phyloP scores from a whole-genome alignment of 495 filamentous ascomycete species.

The Aspergillus cavernicola region DNA sequence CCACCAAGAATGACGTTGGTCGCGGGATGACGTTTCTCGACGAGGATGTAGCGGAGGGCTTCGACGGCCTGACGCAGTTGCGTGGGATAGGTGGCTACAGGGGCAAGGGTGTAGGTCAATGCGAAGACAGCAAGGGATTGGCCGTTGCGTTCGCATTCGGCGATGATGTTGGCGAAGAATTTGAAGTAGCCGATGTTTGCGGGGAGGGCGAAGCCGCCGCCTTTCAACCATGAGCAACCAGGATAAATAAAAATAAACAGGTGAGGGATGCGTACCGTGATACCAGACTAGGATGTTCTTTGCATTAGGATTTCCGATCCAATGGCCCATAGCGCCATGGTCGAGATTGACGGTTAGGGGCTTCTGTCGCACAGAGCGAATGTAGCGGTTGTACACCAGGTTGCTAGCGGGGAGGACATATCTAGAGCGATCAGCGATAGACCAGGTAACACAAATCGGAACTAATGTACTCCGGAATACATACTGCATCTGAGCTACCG shows the following conservation, averaged over 20 bases:
- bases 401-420: slow-evolving; percentile 38
- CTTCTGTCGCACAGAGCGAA: slow-evolving; percentile 37
- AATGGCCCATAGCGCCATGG: slow-evolving; percentile 54
- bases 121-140: slow-evolving; percentile 47
- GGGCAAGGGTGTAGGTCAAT: slow-evolving; percentile 58
- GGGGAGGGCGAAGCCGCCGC: slow-evolving; percentile 58
- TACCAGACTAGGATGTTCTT: slow-evolving; percentile 56
- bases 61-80: slow-evolving; percentile 57
- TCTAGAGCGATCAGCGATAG: slow-evolving; percentile 9
- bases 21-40: slow-evolving; percentile 36
- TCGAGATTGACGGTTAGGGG: slow-evolving; percentile 48
- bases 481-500: slow-evolving; percentile 33
- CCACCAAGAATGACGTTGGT: slow-evolving; percentile 52
- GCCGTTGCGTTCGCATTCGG: slow-evolving; percentile 26
- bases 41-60: slow-evolving; percentile 49
- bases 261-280: slow-evolving; percentile 42
- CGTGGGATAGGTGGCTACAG: slow-evolving; percentile 52
- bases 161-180: slow-evolving; percentile 47
- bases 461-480: background rate
- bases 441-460: background rate
- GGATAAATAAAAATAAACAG: background rate
- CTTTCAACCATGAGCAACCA: slow-evolving; percentile 12
- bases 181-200: slow-evolving; percentile 47
- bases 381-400: slow-evolving; percentile 44
- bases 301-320: slow-evolving; percentile 53